A percentile compares a stretch with the other conserved stretches of the same genome.
phyloP scores from a whole-genome alignment of 2,329 filamentous ascomycete genomes.

The Diaporthe nobilis region DNA sequence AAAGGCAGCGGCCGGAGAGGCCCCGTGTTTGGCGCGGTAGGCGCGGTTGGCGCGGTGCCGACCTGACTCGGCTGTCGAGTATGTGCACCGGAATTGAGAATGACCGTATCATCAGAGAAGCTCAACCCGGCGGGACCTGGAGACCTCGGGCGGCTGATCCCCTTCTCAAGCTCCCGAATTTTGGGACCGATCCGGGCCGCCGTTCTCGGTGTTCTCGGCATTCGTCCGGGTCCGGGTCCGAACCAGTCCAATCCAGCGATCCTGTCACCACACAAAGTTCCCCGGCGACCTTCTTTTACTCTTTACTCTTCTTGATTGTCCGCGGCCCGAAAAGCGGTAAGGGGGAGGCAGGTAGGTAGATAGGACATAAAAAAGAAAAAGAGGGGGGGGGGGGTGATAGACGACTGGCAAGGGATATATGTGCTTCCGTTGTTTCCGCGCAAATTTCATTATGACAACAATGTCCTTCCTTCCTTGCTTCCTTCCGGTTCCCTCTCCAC shows the following conservation, averaged over 20 bases:
- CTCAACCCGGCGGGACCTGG: not conserved
- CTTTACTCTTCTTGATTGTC: constrained; percentile 23
- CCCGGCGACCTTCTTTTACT: not conserved
- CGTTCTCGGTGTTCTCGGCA: not conserved
- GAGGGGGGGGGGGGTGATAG: not conserved
- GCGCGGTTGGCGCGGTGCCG: not conserved
- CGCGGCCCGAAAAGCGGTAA: not conserved
- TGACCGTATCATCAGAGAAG: not conserved
- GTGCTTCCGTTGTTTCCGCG: constrained; percentile 41
- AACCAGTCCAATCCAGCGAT: not conserved
- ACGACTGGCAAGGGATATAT: constrained; percentile 42
- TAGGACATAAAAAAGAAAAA: not conserved
- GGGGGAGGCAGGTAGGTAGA: constrained; percentile 2
- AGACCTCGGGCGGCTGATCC: not conserved
- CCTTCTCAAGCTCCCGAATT: not conserved
- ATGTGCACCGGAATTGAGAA: too few relatives aligned
- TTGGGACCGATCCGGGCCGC: not conserved
- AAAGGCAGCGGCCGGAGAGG: not conserved
- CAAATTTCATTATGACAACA: constrained; percentile 41
- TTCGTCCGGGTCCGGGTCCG: not conserved
- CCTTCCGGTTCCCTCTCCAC: constrained; percentile 15
- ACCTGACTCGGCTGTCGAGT: not conserved
- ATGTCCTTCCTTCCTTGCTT: constrained; percentile 31
- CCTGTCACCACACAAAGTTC: not conserved
- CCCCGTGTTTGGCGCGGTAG: not conserved